Evolutionary conservation across 345 rosid genomes (phyloP).

Genomic region (Capsella bursapastoris): DNA sequence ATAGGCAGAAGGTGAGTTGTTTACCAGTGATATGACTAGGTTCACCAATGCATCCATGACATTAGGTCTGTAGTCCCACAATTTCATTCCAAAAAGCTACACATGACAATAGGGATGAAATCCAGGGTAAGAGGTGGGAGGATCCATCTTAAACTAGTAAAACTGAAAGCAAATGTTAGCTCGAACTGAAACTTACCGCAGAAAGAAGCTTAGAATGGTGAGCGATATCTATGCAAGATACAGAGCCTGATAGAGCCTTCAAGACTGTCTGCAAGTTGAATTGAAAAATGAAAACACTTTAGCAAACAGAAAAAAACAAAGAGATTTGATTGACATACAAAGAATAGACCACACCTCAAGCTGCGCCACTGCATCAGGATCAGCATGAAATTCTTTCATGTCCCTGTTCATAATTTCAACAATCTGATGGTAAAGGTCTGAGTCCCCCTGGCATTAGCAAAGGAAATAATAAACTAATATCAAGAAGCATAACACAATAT

Average conservation of each 20-base stretch:
- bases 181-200: constrained; percentile 53
- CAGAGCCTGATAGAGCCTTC: constrained; percentile 70
- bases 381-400: constrained; percentile 44
- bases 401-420: constrained; percentile 55
- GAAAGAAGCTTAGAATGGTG: constrained; percentile 69
- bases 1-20: constrained; percentile 16
- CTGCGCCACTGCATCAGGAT: constrained; percentile 64
- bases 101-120: constrained; percentile 13
- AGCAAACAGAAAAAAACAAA: neutral
- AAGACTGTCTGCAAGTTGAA: constrained; percentile 58
- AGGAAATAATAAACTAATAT: neutral
- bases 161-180: neutral
- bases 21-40: constrained; percentile 70
- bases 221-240: constrained; percentile 61
- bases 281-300: constrained; percentile 15
- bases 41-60: constrained; percentile 76
- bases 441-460: constrained; percentile 55
- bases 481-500: constrained; percentile 8
- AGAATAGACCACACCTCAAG: constrained; percentile 59
- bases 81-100: constrained; percentile 74
- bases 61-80: constrained; percentile 72
- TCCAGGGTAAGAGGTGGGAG: constrained; percentile 16
- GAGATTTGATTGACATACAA: neutral
- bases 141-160: constrained; percentile 1
- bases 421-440: constrained; percentile 61